Evolutionary conservation across 768 basidiomycete species (phyloP), one percentile per base, ranked within the genome.

Genomic region (Asterophora lycoperdoides): DNA sequence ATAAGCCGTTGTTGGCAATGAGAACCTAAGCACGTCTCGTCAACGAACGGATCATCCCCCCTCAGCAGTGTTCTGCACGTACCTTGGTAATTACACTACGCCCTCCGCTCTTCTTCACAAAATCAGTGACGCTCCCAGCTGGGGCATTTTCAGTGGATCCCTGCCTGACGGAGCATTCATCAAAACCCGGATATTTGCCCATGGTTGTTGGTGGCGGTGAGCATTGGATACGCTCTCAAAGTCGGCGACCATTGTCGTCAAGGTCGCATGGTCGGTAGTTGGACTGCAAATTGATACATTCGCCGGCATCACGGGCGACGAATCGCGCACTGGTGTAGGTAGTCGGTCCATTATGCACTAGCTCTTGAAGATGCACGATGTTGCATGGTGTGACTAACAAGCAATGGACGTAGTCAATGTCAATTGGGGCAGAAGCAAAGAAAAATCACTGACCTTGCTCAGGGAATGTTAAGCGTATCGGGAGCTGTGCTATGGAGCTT

Each of bases 31-130:
- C 49, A 49, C 51, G 30, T 4, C 42, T 29, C 43, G 38, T 55
- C 18, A 41, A 39, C 35, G 51, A 55, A 46, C 46, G 39, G 19
- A 46, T 40, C 26, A 28, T 11, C 15, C 49, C 49, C 46, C 17
- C 44, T 23, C 6, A 6, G 3, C 6, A 15, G n/a, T 6, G 39
- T 35, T 28, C 55, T 8, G 17, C 1, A 62, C 78, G 54, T 59
- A 94, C 96, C 75, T 98, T 98, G 51, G 93, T 96, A 70, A 99
- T 97, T 52, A 98, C 94, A 15, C 95, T 95, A 69, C 98, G 96
- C 49, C 96, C 96, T 8, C 94, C 93, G 64, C 94, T 75, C 41
- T 73, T 71, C 64, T 87, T 85, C 30, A 98, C 94, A 68, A 95
- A 99, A 71, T 97, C 93, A 54, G 83, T 76, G 35, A 99, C 84